Evolutionary conservation across 2,329 filamentous ascomycete species (phyloP), one percentile per base, ranked within the genome.

Genomic region (Whalleya microplaca): DNA sequence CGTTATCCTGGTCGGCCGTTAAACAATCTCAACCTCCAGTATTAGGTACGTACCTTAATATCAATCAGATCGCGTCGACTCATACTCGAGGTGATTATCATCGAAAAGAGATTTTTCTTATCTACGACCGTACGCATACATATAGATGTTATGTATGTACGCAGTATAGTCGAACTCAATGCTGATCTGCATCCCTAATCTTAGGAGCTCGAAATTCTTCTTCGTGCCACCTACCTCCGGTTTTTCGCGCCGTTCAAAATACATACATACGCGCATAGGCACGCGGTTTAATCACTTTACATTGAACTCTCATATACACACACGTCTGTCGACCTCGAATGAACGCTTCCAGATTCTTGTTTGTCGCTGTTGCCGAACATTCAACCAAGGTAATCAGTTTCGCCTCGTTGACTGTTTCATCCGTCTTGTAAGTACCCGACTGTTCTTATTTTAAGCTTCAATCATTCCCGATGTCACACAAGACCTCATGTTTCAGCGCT

Each of bases 381-480:
- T 41, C 9, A 47, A 47, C 20, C 40, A 44, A 21, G 21, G 21
- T 40, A 23, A 49, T 51, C 32, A 37, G 32, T 37, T 37, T 41
- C 21, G 37, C 18, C 19, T 49, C 37, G 48, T 45, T 48, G 51
- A 29, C 40, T 23, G 47, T 60, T 56, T 52, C 49, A 52, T 41
- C 23, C 21, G 53, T 43, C 41, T 55, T 56, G 60, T 61, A 58
- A 61, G 58, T 63, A 58, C 54, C 58, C 50, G 32, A 43, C 43
- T 55, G 53, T 47, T 58, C 55, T 61, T 58, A 63, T 55, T 63
- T 63, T 63, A 63, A 63, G 60, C 60, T 63, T 63, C 57, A 63
- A 61, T 52, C 61, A 56, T 53, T 63, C 55, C 60, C 60, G 60
- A 58, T 53, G 60, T 63, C 37, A 54, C 60, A 63, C 60, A 56